Evolutionary conservation across 441 rosid species (phyloP).

Genomic region (Populus hybrid): DNA sequence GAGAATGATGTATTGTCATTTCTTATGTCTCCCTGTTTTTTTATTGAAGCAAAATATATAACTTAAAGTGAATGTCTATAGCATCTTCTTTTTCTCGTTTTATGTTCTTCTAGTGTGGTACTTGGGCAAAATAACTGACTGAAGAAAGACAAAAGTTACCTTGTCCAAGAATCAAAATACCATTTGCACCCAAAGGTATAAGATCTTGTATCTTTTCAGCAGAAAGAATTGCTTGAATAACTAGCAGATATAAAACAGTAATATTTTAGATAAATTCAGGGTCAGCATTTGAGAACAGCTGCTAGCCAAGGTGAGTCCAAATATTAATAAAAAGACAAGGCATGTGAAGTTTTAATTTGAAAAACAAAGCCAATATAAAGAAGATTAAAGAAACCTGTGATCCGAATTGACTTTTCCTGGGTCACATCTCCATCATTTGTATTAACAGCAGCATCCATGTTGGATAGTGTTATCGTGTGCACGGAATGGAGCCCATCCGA

Average conservation of each 20-base stretch:
- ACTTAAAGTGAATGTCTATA: background rate
- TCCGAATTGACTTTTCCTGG: slow-evolving; percentile 34
- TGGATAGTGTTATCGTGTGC: slow-evolving; percentile 43
- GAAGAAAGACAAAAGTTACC: slow-evolving; percentile 33
- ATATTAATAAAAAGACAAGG: background rate
- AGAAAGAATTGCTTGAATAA: slow-evolving; percentile 51
- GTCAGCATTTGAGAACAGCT: background rate
- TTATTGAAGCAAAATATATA: too few relatives aligned
- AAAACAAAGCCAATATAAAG: background rate
- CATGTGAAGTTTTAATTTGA: background rate
- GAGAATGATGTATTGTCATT: background rate
- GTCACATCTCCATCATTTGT: slow-evolving; percentile 40
- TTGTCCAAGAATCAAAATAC: slow-evolving; percentile 61
- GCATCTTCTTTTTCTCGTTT: background rate
- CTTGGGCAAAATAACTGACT: background rate
- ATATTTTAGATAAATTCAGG: slow-evolving; percentile 1
- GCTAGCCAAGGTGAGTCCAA: background rate
- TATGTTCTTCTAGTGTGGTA: background rate
- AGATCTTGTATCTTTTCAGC: slow-evolving; percentile 61
- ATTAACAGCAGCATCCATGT: slow-evolving; percentile 31
- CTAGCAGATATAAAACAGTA: slow-evolving; percentile 30
- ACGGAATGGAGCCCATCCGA: slow-evolving; percentile 60
- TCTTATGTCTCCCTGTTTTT: background rate
- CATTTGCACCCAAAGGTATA: slow-evolving; percentile 46
- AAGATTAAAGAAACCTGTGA: slow-evolving; percentile 38